Evolutionary conservation across 179 eudicot species (phyloP), one percentile per base, ranked within the genome.

Genomic region (Spinacia oleracea): DNA sequence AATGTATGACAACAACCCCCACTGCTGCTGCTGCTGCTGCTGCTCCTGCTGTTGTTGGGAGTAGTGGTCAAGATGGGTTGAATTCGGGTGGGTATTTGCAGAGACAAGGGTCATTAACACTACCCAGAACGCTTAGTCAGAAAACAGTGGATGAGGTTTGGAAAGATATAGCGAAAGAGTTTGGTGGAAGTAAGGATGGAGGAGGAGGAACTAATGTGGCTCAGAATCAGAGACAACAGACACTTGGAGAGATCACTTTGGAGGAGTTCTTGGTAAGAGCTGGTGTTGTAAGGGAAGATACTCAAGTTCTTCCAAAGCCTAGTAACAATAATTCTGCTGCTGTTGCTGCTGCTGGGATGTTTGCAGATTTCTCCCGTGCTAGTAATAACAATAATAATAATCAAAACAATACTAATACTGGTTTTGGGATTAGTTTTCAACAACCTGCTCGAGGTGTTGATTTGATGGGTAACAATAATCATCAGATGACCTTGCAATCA

Each of bases 121-220:
- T 94, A 40, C 98, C 94, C 1, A 89, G 98, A 23, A 93, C 98
- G 8, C 90, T 94, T 53, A 93, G 97, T 81, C 88, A 84, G 87
- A 94, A 89, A 80, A 94, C 93, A 0, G 98, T 94, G 29, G 98
- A 94, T 80, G 96, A 94, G 68, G 98, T 94, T 16, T 94, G 97
- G 98, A 89, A 77, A 79, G 93, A 91, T 70, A 65, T 94, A n/a
- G 68, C 89, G 8, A 91, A 85, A 53, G 95, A 88, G 63, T 84
- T 85, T 31, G 84, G 78, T 70, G 48, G 72, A 35, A 89, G 84
- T 9, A 83, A 78, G 34, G 90, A 87, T 66, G 85, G 74, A 0
- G 72, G 68, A 62, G 73, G 71, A 38, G 92, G 83, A 68, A 72
- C 90, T 15, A 79, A 78, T 82, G 80, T 84, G 64, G 89, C 79